Percentiles rank a stretch among this genome's conserved stretches.
Evolutionary conservation across 1,139 yeast species (phyloP).

Genomic region (Eremothecium sinecaudum): DNA sequence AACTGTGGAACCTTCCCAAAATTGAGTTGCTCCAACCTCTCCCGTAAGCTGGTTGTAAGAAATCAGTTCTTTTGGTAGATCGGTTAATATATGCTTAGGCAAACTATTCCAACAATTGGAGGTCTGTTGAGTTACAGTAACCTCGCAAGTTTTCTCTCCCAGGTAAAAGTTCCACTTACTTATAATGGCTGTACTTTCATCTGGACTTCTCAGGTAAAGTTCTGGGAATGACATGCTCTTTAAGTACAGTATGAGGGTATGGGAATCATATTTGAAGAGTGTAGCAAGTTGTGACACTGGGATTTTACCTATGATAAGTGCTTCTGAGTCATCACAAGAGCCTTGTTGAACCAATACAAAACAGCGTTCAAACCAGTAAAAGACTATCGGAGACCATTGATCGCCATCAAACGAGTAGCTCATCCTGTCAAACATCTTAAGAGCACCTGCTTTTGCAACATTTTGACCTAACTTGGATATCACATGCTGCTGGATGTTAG

Average conservation of each 20-base stretch:
- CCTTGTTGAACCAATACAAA: conserved; percentile 13
- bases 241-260: conserved; percentile 19
- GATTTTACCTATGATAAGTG: conserved; percentile 18
- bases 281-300: conserved; percentile 20
- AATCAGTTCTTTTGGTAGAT: conserved; percentile 36
- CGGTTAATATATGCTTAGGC: conserved; percentile 18
- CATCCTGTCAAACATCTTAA: conserved; percentile 13
- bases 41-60: conserved; percentile 34
- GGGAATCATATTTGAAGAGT: conserved; percentile 11
- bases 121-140: conserved; percentile 42
- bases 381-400: conserved; percentile 17
- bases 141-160: conserved; percentile 11
- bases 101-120: conserved; percentile 41
- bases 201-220: conserved; percentile 19
- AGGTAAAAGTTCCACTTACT: conserved; percentile 24
- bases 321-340: conserved; percentile 5
- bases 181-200: conserved; percentile 7
- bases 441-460: conserved; percentile 7
- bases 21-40: conserved; percentile 33
- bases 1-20: conserved; percentile 4
- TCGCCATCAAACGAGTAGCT: conserved; percentile 24
- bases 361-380: conserved; percentile 13
- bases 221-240: conserved; percentile 27
- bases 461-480: conserved; percentile 1
- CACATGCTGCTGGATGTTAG: conserved; percentile 12